Base-by-base conservation (phyloP, 106 monocot genomes). In the Allium cepa region DNA sequence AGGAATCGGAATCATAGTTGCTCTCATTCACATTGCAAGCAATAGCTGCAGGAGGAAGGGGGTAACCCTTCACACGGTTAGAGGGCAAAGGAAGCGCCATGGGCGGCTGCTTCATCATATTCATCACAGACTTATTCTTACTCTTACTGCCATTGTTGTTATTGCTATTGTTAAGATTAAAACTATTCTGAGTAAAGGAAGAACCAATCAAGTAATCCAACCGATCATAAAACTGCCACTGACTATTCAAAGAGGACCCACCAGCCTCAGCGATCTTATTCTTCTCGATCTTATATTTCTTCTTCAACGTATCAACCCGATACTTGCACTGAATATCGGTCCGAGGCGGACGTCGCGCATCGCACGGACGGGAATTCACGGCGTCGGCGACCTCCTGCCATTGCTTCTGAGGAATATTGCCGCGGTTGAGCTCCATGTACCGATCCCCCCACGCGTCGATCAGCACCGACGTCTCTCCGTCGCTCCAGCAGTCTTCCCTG, bases 401-500 rank as follows among this genome's bases (percentile, higher is more conserved):
- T 62, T 93, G 85, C 69, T 88, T 82, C 83, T 93, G 92, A 10
- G 88, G 92, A 59, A 93, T 82, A 66, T 83, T 93, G 11, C 92
- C 92, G 22, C 92, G 85, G 72, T 83, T 88, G 50, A 93, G 76
- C 53, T 88, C 88, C 28, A 93, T 18, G 58, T 85, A 93, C 49
- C 92, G 88, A 16, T 83, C 83, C 8, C 92, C 92, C 92, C 92
- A 93, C 0, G 88, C 85, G 26, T 93, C 83, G 59, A 93, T 80
- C 49, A 93, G 76, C 53, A 76, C 80, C 47, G 85, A 78, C 7
- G 92, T 93, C 72, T 82, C 92, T 10, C 88, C 92, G 49, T 92
- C 92, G 80, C 88, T 92, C 88, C 92, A 92, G 92, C 92, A 92
- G 71, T 92, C 91, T 72, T 92, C 79, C 5, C 90, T 69, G 78